Evolutionary conservation across 2,329 filamentous ascomycete genomes (phyloP).

Genomic region (Pyrenophora seminiperda): DNA sequence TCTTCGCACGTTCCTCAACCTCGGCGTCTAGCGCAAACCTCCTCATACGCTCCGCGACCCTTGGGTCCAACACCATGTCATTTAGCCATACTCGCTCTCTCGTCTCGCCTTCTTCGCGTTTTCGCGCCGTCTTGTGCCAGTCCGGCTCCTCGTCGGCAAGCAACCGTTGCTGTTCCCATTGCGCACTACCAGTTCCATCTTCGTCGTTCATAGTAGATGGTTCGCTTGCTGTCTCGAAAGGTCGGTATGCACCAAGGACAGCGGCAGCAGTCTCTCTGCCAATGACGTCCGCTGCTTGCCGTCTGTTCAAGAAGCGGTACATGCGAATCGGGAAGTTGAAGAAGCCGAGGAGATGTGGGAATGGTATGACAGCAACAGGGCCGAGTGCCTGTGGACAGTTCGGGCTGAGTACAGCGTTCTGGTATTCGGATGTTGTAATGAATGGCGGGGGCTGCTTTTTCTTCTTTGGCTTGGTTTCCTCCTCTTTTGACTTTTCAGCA

Average conservation of each 20-base stretch:
- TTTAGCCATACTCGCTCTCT: conserved; percentile 72
- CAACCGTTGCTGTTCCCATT: conserved; percentile 67
- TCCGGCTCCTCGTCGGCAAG: conserved; percentile 75
- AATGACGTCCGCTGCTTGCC: conserved; percentile 82
- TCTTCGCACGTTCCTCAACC: conserved; percentile 68
- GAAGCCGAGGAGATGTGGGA: conserved; percentile 93
- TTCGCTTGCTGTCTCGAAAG: conserved; percentile 47
- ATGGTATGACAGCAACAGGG: conserved; percentile 72
- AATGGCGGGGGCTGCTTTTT: conserved; percentile 67
- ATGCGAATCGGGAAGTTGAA: conserved; percentile 85
- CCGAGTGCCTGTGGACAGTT: conserved; percentile 73
- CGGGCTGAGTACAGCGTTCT: conserved; percentile 65
- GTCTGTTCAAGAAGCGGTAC: conserved; percentile 84
- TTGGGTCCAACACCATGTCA: conserved; percentile 73
- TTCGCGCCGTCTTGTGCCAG: conserved; percentile 80
- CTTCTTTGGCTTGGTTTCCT: conserved; percentile 54
- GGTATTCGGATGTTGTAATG: conserved; percentile 78
- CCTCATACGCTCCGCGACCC: conserved; percentile 79
- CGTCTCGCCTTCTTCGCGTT: conserved; percentile 57
- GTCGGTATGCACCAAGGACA: conserved; percentile 66
- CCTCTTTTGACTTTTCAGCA: conserved; percentile 42
- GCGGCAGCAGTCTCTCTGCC: conserved; percentile 86
- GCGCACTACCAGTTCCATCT: conserved; percentile 38
- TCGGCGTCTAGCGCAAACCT: conserved; percentile 72
- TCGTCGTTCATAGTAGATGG: conserved; percentile 36